Percentiles rank a stretch among this genome's conserved stretches.
Conservation (phyloP, 2,329 filamentous ascomycete species). For the Fusarium multiceps region DNA sequence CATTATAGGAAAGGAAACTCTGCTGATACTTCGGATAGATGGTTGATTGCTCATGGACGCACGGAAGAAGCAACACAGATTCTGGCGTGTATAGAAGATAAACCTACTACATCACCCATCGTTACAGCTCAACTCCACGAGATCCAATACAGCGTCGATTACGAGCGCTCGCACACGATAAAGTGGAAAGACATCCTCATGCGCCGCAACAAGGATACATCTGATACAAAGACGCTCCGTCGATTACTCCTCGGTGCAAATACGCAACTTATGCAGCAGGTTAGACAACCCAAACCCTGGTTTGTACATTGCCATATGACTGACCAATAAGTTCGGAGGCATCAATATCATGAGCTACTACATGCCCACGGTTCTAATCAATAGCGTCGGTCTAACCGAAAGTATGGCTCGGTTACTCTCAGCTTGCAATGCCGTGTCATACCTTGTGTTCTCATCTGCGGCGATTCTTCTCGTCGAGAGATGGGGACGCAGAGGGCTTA, state of each 20-base stretch:
- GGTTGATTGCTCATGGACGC: slow-evolving; percentile 21
- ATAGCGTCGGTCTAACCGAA: slow-evolving; percentile 61
- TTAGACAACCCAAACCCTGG: not conserved
- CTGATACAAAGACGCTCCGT: slow-evolving; percentile 20
- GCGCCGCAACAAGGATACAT: not conserved
- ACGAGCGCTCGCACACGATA: slow-evolving; percentile 19
- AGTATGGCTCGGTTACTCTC: slow-evolving; percentile 61
- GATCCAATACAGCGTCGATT: slow-evolving; percentile 24
- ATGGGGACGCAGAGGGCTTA: slow-evolving; percentile 27
- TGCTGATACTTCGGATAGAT: not conserved
- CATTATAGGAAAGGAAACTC: fast-evolving
- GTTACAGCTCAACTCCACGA: slow-evolving; percentile 19
- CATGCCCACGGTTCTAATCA: slow-evolving; percentile 61
- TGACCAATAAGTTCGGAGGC: slow-evolving; percentile 12
- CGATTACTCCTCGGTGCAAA: slow-evolving; percentile 55
- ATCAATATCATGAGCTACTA: slow-evolving; percentile 36
- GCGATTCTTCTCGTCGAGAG: slow-evolving; percentile 17
- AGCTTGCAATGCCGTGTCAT: slow-evolving; percentile 53
- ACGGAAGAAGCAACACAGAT: slow-evolving; percentile 20
- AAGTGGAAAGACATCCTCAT: slow-evolving; percentile 14
- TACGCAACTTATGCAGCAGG: slow-evolving; percentile 48
- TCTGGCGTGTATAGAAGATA: slow-evolving; percentile 23
- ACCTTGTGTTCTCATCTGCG: slow-evolving; percentile 32
- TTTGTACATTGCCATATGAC: not conserved
- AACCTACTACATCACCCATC: not conserved